Percentiles rank a stretch among this genome's conserved stretches.
Evolutionary conservation across 805 yeast species (phyloP).

Genomic region (Candida hispaniensis): DNA sequence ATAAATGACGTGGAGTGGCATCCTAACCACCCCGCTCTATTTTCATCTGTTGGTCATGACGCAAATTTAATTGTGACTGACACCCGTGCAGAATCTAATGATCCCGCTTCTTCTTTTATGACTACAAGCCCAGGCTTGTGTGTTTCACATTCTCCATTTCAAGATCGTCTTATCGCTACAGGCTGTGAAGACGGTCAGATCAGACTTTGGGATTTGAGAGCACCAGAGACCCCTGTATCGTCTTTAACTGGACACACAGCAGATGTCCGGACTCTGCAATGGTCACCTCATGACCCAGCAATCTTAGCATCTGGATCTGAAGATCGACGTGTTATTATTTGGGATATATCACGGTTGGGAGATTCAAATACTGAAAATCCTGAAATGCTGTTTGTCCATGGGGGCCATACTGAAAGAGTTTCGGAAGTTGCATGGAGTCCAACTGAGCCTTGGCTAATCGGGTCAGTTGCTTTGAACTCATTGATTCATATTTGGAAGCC

Average conservation of each 20-base stretch:
- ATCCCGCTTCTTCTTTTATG: conserved; percentile 17
- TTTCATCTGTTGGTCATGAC: conserved; percentile 61
- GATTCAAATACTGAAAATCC: conserved; percentile 17
- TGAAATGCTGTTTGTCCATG: conserved; percentile 50
- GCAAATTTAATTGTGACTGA: conserved; percentile 44
- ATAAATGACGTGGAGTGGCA: conserved; percentile 68
- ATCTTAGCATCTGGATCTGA: conserved; percentile 56
- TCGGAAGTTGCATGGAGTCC: conserved; percentile 78
- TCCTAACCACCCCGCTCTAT: conserved; percentile 46
- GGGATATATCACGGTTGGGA: conserved; percentile 28
- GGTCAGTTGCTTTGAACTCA: conserved; percentile 77
- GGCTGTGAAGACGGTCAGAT: conserved; percentile 54
- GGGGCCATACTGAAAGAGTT: conserved; percentile 81
- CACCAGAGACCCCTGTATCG: conserved; percentile 27
- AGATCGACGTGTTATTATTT: conserved; percentile 38
- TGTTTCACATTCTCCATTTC: conserved; percentile 47
- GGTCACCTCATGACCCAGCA: conserved; percentile 52
- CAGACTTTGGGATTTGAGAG: conserved; percentile 57
- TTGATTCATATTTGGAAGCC: conserved; percentile 78
- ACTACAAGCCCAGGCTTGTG: conserved; percentile 28
- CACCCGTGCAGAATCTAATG: conserved; percentile 30
- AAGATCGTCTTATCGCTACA: conserved; percentile 49
- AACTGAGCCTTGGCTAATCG: conserved; percentile 56
- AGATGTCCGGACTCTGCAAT: conserved; percentile 53
- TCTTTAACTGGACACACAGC: conserved; percentile 37